Conservation (phyloP, 2,329 filamentous ascomycete genomes). For the Pseudopithomyces maydicus region DNA sequence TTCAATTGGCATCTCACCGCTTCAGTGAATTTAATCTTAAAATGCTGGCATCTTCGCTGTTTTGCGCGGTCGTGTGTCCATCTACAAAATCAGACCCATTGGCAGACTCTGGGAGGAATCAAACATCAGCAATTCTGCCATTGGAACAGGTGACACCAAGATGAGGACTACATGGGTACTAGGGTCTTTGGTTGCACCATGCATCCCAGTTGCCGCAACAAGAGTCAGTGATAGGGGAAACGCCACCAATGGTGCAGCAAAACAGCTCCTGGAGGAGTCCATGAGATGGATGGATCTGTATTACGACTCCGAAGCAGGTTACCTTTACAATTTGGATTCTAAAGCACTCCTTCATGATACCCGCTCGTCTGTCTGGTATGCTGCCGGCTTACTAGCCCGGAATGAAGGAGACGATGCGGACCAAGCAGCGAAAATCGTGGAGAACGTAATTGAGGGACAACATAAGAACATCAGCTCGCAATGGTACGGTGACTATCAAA, state of each 20-base stretch:
- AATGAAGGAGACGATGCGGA: conserved; percentile 56
- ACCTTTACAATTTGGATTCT: conserved; percentile 57
- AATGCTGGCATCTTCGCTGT: not conserved
- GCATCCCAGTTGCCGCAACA: not conserved
- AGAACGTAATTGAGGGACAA: conserved; percentile 59
- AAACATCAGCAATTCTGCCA: no score
- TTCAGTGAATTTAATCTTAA: not conserved
- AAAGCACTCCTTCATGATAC: conserved; percentile 61
- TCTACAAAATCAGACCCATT: not conserved
- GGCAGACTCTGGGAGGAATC: no score
- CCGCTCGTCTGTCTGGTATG: conserved; percentile 62
- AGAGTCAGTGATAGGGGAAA: not conserved
- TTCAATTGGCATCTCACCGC: not conserved
- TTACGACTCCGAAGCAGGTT: conserved; percentile 58
- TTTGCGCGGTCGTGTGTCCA: not conserved
- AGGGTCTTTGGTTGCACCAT: not conserved
- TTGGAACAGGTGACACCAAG: no score
- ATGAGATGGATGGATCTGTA: conserved; percentile 61
- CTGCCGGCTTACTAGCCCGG: conserved; percentile 60
- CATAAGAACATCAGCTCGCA: conserved; percentile 58
- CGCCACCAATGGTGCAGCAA: not conserved
- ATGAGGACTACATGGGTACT: not conserved
- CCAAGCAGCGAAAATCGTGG: conserved; percentile 59
- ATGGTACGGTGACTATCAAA: conserved; percentile 63
- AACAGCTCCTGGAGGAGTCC: conserved; percentile 47